phyloP scores from a whole-genome alignment of 495 filamentous ascomycete species.

The Schizothecium vesticola region DNA sequence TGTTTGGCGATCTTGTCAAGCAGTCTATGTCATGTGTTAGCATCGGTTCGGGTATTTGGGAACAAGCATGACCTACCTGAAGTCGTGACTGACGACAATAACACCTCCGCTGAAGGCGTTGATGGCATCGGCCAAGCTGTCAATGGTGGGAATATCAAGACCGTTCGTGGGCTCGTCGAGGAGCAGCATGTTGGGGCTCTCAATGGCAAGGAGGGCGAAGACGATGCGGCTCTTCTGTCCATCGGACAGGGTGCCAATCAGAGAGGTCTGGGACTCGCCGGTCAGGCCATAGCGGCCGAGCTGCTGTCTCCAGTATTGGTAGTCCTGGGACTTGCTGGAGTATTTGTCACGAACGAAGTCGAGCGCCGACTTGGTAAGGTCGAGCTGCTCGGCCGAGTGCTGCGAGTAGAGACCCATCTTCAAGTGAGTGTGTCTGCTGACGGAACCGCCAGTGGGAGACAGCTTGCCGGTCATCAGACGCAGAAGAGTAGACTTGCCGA shows the following conservation, averaged over 20 bases:
- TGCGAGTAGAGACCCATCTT: slow-evolving; percentile 97
- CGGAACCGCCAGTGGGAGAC: slow-evolving; percentile 72
- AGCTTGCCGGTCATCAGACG: slow-evolving; percentile 97
- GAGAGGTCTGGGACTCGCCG: slow-evolving; percentile 88
- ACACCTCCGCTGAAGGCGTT: slow-evolving; percentile 95
- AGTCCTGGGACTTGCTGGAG: slow-evolving; percentile 80
- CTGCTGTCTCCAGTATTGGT: slow-evolving; percentile 99
- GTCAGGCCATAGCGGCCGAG: slow-evolving; percentile 88
- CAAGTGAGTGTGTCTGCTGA: slow-evolving; percentile 91
- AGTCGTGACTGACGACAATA: slow-evolving; percentile 96
- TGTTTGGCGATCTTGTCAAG: slow-evolving; percentile 99
- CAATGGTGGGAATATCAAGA: slow-evolving; percentile 98
- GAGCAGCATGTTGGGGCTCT: slow-evolving; percentile 94
- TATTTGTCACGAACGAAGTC: slow-evolving; percentile 99
- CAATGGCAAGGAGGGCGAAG: slow-evolving; percentile 93
- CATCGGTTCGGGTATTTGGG: background rate
- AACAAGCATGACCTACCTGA: slow-evolving; percentile 59
- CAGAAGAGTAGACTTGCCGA: slow-evolving; percentile 97
- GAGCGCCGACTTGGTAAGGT: slow-evolving; percentile 93
- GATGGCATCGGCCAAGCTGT: slow-evolving; percentile 95
- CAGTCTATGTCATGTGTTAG: slow-evolving; percentile 51
- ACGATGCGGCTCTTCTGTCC: slow-evolving; percentile 97
- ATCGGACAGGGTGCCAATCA: slow-evolving; percentile 97
- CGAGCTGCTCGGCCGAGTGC: slow-evolving; percentile 96
- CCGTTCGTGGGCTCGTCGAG: slow-evolving; percentile 99